Base-by-base conservation (phyloP, 306 rosid genomes). In the Pyrus communis region DNA sequence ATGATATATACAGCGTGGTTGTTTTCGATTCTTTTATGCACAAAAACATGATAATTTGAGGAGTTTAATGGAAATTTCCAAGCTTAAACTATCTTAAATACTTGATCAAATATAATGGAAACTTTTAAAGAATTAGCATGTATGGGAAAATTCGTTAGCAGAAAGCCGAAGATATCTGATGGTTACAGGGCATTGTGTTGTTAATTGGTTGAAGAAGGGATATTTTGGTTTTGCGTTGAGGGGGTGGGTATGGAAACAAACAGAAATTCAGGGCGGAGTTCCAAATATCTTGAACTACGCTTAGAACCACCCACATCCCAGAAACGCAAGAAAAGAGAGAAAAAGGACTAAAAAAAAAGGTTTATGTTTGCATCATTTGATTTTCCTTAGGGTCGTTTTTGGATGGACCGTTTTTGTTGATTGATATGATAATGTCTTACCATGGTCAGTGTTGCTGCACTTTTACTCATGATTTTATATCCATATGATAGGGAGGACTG, bases 401-500 rank as follows among this genome's bases (percentile, higher is more conserved):
- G 19, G 51, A 64, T 74, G 57, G 70, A 58, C 15, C 57, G 9
- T 15, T 71, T 40, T 42, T 15, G 25, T n/a, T 67, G 58, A 69
- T 23, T 18, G 18, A 49, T 49, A 5, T 15, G 55, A 49, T 15
- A 23, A 7, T 22, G 40, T 57, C 9, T 31, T 45, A 8, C 33
- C 13, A 13, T 27, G 22, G 45, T 42, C 30, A 10, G 33, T 55
- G 42, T n/a, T 54, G 59, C 67, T 73, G 35, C 54, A 43, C 38
- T 71, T 18, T 35, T 45, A n/a, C 66, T 60, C 52, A 8, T 23
- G 21, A 64, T 66, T 75, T 12, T 12, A 17, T 51, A 59, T 22
- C 73, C 30, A 31, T 70, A 71, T 74, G 70, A 57, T 75, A 95
- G 99, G 99, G 99, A 80, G 99, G 99, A 40, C 80, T 95, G 45